Evolutionary conservation across 768 basidiomycete species (phyloP).

Genomic region (Pluteus cervinus): DNA sequence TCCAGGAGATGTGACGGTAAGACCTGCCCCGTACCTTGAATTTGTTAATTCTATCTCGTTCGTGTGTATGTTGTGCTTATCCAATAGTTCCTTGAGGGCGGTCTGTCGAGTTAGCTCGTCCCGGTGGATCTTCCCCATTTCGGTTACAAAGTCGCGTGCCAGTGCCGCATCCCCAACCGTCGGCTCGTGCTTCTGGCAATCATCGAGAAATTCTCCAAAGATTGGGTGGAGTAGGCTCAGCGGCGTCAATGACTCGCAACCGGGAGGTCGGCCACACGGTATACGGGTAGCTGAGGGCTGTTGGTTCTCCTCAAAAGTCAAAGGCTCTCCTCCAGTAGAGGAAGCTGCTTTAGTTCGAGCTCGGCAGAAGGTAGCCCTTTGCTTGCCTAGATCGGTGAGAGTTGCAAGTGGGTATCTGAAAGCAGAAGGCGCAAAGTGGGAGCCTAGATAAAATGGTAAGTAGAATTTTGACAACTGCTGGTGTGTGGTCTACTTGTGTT

Average conservation of each 20-base stretch:
- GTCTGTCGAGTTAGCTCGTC: constrained; percentile 10
- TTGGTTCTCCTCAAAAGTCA: no score
- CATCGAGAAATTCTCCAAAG: constrained; percentile 20
- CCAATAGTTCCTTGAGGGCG: constrained; percentile 8
- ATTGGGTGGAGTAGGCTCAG: constrained; percentile 14
- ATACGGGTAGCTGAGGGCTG: no score
- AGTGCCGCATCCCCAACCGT: constrained; percentile 17
- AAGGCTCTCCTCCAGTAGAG: no score
- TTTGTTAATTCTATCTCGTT: constrained; percentile 10
- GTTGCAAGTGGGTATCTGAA: no score
- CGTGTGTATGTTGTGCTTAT: constrained; percentile 8
- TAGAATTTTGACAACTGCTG: no score
- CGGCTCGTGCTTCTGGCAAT: constrained; percentile 14
- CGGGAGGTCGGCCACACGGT: constrained; percentile 4
- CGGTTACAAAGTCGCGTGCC: constrained; percentile 8
- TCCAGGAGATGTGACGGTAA: constrained; percentile 8
- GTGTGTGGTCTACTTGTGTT: no score
- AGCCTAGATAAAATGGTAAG: no score
- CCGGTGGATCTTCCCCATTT: constrained; percentile 16
- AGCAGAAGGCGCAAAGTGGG: no score
- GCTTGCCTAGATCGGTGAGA: no score
- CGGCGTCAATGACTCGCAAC: constrained; percentile 4
- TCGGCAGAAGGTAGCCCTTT: no score
- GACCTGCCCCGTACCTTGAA: constrained; percentile 12
- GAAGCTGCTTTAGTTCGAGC: no score